Percentiles rank a stretch among this genome's conserved stretches.
Evolutionary conservation across 2,329 filamentous ascomycete species (phyloP).

Genomic region (Apiospora saccharicola): DNA sequence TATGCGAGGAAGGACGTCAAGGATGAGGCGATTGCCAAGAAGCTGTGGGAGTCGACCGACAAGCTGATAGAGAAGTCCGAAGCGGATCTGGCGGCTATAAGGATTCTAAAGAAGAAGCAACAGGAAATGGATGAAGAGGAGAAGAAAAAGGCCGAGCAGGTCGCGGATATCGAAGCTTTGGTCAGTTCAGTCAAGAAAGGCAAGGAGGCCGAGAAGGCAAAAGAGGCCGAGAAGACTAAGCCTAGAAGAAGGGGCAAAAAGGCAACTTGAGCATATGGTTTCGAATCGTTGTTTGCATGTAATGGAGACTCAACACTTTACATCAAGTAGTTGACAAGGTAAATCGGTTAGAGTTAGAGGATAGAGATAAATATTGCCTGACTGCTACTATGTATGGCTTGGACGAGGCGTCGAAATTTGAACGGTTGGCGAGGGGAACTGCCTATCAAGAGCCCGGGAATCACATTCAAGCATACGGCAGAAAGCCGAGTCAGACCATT

Average conservation of each 20-base stretch:
- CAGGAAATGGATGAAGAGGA: slow-evolving; percentile 45
- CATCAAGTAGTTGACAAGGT: background rate
- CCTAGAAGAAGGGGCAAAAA: slow-evolving; percentile 43
- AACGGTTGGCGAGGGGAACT: background rate
- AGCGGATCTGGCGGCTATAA: slow-evolving; percentile 71
- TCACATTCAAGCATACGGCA: background rate
- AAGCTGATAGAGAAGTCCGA: slow-evolving; percentile 82
- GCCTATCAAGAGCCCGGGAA: background rate
- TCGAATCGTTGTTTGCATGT: background rate
- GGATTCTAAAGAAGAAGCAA: slow-evolving; percentile 47
- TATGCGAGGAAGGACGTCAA: slow-evolving; percentile 76
- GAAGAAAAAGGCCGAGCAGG: slow-evolving; percentile 41
- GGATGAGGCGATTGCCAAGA: slow-evolving; percentile 82
- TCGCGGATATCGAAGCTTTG: slow-evolving; percentile 38
- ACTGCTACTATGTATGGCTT: background rate
- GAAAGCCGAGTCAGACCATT: background rate
- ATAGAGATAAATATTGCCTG: background rate
- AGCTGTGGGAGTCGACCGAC: slow-evolving; percentile 90
- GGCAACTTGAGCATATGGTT: slow-evolving; percentile 31
- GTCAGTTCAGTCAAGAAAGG: slow-evolving; percentile 43
- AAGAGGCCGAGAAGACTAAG: slow-evolving; percentile 43
- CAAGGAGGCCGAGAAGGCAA: slow-evolving; percentile 44
- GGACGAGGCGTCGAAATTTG: background rate
- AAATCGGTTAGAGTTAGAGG: slow-evolving; percentile 9
- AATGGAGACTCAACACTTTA: background rate